These are phyloP conservation scores for Fraxinus ornus DNA, from an alignment of 305 asterid genomes.

Conservation along the genomic window DNA sequence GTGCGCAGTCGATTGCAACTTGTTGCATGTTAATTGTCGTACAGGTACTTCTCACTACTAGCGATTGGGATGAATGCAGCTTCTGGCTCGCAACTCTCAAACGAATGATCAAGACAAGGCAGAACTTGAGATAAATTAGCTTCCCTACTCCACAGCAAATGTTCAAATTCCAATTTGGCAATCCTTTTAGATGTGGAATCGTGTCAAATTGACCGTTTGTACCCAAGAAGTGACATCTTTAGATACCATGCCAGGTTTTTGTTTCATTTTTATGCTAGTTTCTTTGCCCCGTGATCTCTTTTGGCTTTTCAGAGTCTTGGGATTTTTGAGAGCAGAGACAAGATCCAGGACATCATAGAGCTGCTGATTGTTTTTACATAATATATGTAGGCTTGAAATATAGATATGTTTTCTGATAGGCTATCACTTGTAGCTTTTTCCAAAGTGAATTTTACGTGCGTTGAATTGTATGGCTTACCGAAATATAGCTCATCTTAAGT, in stretches of 20 bases:
- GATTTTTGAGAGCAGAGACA: conserved; percentile 27
- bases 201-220: conserved; percentile 31
- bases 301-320: conserved; percentile 24
- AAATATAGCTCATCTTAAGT: background rate
- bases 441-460: background rate
- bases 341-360: conserved; percentile 2
- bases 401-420: background rate
- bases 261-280: conserved; percentile 20
- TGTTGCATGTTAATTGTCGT: conserved; percentile 16
- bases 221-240: conserved; percentile 37
- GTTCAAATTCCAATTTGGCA: conserved; percentile 28
- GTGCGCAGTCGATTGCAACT: conserved; percentile 8
- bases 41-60: conserved; percentile 87
- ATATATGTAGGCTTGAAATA: conserved; percentile 10
- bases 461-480: background rate
- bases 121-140: conserved; percentile 62
- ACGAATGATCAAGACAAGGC: conserved; percentile 92
- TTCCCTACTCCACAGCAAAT: conserved; percentile 5
- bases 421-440: conserved; percentile 1
- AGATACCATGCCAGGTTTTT: conserved; percentile 34
- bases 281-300: conserved; percentile 11
- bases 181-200: conserved; percentile 35
- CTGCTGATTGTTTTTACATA: conserved; percentile 11
- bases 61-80: conserved; percentile 99
- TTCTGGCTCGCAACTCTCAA: conserved; percentile 91